Conservation (phyloP, 1,284 basidiomycete species). For the Exsudoporus floridanus region DNA sequence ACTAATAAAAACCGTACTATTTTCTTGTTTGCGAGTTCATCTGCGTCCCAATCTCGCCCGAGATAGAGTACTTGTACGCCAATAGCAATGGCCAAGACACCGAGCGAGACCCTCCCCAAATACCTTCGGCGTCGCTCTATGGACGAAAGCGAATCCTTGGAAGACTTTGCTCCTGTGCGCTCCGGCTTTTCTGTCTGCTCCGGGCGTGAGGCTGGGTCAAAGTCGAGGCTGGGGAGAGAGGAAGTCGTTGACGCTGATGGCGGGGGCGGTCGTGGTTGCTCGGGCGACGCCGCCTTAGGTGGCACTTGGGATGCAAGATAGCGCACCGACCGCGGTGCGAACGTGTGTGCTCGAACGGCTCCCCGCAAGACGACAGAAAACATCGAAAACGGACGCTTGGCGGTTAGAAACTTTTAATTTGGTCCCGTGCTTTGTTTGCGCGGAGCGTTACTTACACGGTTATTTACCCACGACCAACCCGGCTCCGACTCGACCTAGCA, state of each 20-base stretch:
- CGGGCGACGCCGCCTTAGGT: conserved; percentile 6
- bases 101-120: conserved; percentile 55
- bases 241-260: conserved; percentile 9
- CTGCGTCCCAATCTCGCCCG: conserved; percentile 61
- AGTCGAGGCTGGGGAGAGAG: conserved; percentile 50
- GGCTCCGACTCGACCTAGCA: neutral
- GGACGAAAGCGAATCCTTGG: conserved; percentile 68
- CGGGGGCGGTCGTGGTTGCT: conserved; percentile 8
- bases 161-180: conserved; percentile 70
- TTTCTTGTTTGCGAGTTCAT: conserved; percentile 52
- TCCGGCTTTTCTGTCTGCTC: conserved; percentile 26
- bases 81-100: conserved; percentile 50
- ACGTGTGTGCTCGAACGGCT: conserved; percentile 18
- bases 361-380: conserved; percentile 27
- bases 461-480: neutral
- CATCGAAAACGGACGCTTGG: conserved; percentile 15
- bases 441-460: neutral
- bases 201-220: conserved; percentile 46
- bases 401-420: neutral
- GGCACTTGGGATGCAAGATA: conserved; percentile 26
- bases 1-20: conserved; percentile 40
- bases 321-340: conserved; percentile 21
- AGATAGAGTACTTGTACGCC: conserved; percentile 49
- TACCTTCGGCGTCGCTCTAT: conserved; percentile 66
- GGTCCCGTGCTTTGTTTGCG: neutral